A percentile compares a stretch with the other conserved stretches of the same genome.
phyloP scores from a whole-genome alignment of 495 filamentous ascomycete species.

The Corynascus novoguineensis region DNA sequence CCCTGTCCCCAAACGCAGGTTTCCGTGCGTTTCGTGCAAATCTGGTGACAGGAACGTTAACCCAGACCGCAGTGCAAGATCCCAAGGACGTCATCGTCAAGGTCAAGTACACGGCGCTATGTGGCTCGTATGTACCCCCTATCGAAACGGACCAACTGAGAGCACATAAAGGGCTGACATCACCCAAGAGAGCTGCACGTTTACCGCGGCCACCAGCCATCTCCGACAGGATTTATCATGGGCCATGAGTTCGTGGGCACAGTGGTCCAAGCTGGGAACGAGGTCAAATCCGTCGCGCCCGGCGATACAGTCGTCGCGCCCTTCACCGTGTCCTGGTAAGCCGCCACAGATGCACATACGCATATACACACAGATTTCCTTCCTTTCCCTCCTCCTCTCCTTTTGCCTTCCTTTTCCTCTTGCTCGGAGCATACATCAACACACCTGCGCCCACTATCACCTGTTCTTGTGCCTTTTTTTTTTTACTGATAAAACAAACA shows the following conservation, averaged over 20 bases:
- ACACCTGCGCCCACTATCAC: neutral
- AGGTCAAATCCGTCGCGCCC: slow-evolving; percentile 61
- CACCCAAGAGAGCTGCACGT: slow-evolving; percentile 68
- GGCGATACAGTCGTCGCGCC: slow-evolving; percentile 79
- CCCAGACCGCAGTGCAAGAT: slow-evolving; percentile 50
- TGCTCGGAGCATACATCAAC: slow-evolving; percentile 1
- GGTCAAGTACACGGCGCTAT: slow-evolving; percentile 79
- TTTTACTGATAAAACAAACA: slow-evolving; percentile 29
- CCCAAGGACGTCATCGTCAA: slow-evolving; percentile 78
- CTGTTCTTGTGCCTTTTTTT: no score
- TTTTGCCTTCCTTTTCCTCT: neutral
- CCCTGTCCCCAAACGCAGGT: slow-evolving; percentile 52
- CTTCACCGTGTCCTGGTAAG: slow-evolving; percentile 83
- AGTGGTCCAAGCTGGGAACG: slow-evolving; percentile 60
- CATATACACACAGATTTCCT: neutral
- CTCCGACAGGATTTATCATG: slow-evolving; percentile 46
- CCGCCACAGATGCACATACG: no score
- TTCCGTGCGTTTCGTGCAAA: neutral
- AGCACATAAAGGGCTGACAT: neutral
- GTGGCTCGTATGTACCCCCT: slow-evolving; percentile 66
- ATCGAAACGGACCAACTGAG: neutral
- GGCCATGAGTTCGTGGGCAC: slow-evolving; percentile 80
- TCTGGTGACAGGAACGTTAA: neutral
- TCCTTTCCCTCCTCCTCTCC: neutral
- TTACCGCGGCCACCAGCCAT: slow-evolving; percentile 74